Conservation (phyloP, 1,139 yeast genomes). For the Nakaseomyces uthaithaninus region DNA sequence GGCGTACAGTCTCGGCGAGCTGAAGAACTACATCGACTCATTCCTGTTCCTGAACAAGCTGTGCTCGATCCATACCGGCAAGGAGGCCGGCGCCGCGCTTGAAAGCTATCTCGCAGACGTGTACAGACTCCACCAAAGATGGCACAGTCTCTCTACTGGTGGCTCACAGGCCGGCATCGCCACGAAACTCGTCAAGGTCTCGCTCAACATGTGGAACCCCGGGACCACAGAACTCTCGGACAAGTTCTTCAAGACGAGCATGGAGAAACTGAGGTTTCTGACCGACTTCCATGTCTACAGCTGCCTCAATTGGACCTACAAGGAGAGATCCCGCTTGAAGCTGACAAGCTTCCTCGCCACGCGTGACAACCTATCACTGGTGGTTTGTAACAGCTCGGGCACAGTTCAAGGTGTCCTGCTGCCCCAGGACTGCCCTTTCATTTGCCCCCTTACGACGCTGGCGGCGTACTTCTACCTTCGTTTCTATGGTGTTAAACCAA, state of each 20-base stretch:
- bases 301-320: conserved; percentile 20
- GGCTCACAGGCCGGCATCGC: conserved; percentile 5
- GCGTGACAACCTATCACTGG: background rate
- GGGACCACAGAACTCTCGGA: conserved; percentile 20
- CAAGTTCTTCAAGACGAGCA: conserved; percentile 25
- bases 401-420: conserved; percentile 15
- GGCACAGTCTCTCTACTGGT: background rate
- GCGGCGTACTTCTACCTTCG: conserved; percentile 28
- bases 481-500: conserved; percentile 25
- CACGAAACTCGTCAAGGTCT: conserved; percentile 17
- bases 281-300: conserved; percentile 27
- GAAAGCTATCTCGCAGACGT: background rate
- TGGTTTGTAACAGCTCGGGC: background rate
- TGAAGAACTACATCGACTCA: conserved; percentile 2
- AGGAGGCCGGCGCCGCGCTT: background rate
- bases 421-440: conserved; percentile 23
- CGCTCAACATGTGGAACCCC: conserved; percentile 29
- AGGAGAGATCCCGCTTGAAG: conserved; percentile 22
- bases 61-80: background rate
- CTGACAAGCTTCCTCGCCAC: conserved; percentile 14
- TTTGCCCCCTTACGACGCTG: conserved; percentile 27
- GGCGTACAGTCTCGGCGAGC: background rate
- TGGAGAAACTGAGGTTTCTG: conserved; percentile 26
- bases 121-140: background rate
- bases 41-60: conserved; percentile 1